Evolutionary conservation across 257 asterid species (phyloP), one percentile per base, ranked within the genome.

Genomic region (Solanum medicagineum): DNA sequence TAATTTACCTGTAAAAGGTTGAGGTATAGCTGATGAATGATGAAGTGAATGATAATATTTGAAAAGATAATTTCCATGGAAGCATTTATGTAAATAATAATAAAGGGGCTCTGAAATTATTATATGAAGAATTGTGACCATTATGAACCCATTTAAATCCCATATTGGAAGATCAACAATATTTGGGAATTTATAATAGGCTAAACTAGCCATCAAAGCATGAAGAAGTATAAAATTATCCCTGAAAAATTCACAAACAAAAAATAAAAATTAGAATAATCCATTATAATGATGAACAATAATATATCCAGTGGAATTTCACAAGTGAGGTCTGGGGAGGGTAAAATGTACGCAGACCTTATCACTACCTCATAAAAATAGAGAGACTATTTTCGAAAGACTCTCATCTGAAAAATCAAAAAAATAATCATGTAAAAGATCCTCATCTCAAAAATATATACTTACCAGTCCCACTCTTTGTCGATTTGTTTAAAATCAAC

Each of bases 401-500:
- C 42, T 1, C 0, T 36, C 42, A 36, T 36, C 42, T 36, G 7
- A 36, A 36, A 4, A 4, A 36, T 32, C 4, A 32, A 32, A 36
- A 4, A 4, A 36, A 36, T 36, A 36, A 36, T 36, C 6, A 36
- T 3, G 6, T 36, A 36, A 36, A 36, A 36, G 7, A 36, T 7
- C 0, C 6, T 36, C 6, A 4, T 36, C 42, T 36, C 6, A 36
- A 36, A 36, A 36, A 36, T 36, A 57, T 19, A 57, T 29, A 10
- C 40, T 12, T 90, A 95, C 99, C 99, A 95, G 47, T 94, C 87
- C 96, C 98, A 93, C 87, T 96, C 99, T 36, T 77, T 63, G 89
- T 96, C 99, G 86, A 96, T 96, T 93, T 96, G 99, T 62, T 92
- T 87, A 82, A 94, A 96, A 62, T 86, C 97, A 36, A 92, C 90